Base-by-base conservation (phyloP, 169 alveolate genomes). In the Sarcocystis neurona region DNA sequence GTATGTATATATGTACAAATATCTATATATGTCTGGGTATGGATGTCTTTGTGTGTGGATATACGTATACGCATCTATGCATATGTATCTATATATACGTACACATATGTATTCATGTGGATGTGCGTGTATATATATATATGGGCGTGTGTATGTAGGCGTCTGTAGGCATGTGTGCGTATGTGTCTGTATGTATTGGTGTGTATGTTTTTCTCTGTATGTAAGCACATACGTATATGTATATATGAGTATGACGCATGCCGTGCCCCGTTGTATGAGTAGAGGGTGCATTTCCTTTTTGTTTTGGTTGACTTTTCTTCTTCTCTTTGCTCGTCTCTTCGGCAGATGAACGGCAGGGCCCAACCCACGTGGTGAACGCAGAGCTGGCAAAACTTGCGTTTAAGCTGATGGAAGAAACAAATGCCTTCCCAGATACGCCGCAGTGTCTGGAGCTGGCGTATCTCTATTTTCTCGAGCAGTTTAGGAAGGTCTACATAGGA, bases 381-480 rank as follows among this genome's bases (percentile, higher is more conserved):
- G 88, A 79, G 37, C 84, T 89, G 77, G 79, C 90, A 18, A 77
- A 75, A 68, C 87, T 84, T 30, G 90, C 84, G 43, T 85, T 89
- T 75, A 77, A 79, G 39, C 77, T 89, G 48, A 82, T 80, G 23
- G 90, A 70, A 32, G 90, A 84, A 75, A 89, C 90, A 3, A 84
- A 86, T 44, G 85, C 63, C 32, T 85, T 78, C 58, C 77, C 72
- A 56, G 87, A 85, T 32, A 90, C 94, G 4, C 94, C 95, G 72
- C 97, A 94, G 58, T 89, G 92, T 43, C 94, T 97, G 41, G 99
- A 97, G 90, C 92, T 96, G 34, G 94, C 95, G 46, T 94, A 91
- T 91, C 94, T 97, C 56, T 96, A 96, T 89, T 97, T 97, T 94
- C 90, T 97, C 93, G 98, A 96, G 70, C 97, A 97, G 90, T 97